Conservation (phyloP, 2,329 filamentous ascomycete species). For the Colletotrichum spinosum region DNA sequence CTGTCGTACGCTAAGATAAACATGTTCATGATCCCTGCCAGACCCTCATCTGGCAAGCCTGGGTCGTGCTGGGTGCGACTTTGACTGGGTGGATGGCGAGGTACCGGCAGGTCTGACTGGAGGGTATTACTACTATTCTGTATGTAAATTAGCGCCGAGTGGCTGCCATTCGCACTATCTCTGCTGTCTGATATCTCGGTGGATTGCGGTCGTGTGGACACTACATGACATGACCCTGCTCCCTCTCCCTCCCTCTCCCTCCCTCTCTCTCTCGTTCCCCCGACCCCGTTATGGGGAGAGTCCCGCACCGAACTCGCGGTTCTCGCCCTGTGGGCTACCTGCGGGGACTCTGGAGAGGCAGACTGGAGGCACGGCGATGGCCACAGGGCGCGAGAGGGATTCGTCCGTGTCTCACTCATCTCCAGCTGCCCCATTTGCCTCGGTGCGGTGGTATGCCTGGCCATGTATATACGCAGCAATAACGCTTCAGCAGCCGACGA, state of each 20-base stretch:
- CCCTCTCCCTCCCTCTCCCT: neutral
- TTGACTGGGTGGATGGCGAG: constrained; percentile 7
- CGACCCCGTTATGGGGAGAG: constrained; percentile 15
- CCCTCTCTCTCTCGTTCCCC: no score
- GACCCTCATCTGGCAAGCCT: neutral
- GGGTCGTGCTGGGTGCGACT: constrained; percentile 19
- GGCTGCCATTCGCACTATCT: neutral
- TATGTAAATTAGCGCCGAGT: neutral
- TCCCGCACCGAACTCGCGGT: constrained; percentile 15
- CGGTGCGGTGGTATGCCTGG: no score
- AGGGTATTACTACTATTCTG: constrained; percentile 4
- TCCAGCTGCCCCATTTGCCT: neutral
- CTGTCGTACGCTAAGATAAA: constrained; percentile 27
- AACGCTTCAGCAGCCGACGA: no score
- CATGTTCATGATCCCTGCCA: constrained; percentile 18
- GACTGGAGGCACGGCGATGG: constrained; percentile 7
- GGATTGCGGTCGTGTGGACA: constrained; percentile 4
- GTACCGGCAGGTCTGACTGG: constrained; percentile 23
- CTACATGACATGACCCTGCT: neutral
- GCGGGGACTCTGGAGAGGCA: constrained; percentile 12
- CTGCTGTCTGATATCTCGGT: constrained; percentile 25
- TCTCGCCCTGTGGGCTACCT: neutral
- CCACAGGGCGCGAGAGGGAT: neutral
- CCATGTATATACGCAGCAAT: no score
- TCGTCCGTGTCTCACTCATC: constrained; percentile 2